Percentiles rank a stretch among this genome's conserved stretches.
phyloP scores from a whole-genome alignment of 768 basidiomycete genomes.

The Xerocomus brunneocitrinus region DNA sequence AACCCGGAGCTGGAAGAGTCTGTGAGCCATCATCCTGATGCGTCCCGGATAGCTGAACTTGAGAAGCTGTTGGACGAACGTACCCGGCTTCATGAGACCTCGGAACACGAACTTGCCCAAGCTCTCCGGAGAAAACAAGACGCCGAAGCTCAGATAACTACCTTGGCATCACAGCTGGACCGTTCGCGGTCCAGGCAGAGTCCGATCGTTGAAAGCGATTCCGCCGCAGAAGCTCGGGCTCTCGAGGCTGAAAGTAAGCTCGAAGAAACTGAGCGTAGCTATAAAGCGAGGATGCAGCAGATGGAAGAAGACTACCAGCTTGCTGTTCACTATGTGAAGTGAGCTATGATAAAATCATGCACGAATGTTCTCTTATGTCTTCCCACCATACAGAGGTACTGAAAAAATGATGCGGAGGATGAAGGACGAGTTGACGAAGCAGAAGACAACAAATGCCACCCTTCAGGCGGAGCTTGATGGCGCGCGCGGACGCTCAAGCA shows the following conservation, averaged over 20 bases:
- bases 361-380: conserved; percentile 13
- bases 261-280: conserved; percentile 71
- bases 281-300: conserved; percentile 77
- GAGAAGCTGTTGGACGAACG: conserved; percentile 75
- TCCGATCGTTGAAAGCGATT: conserved; percentile 40
- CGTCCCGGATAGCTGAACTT: conserved; percentile 62
- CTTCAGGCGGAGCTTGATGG: conserved; percentile 84
- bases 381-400: conserved; percentile 61
- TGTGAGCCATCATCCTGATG: conserved; percentile 29
- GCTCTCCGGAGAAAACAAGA: conserved; percentile 66
- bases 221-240: conserved; percentile 42
- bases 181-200: conserved; percentile 55
- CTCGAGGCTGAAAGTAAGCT: conserved; percentile 73
- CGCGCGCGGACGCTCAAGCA: conserved; percentile 54
- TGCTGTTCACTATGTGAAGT: conserved; percentile 98
- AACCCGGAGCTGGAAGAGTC: conserved; percentile 66
- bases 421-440: conserved; percentile 91
- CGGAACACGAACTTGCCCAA: conserved; percentile 71
- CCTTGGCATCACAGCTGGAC: conserved; percentile 64
- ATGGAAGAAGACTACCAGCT: conserved; percentile 95
- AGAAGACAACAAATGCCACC: conserved; percentile 73
- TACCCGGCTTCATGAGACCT: conserved; percentile 63
- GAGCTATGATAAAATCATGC: conserved; percentile 32
- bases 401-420: conserved; percentile 97
- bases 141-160: conserved; percentile 62